phyloP scores from a whole-genome alignment of 139 green algal species.

The Closterium sp. region DNA sequence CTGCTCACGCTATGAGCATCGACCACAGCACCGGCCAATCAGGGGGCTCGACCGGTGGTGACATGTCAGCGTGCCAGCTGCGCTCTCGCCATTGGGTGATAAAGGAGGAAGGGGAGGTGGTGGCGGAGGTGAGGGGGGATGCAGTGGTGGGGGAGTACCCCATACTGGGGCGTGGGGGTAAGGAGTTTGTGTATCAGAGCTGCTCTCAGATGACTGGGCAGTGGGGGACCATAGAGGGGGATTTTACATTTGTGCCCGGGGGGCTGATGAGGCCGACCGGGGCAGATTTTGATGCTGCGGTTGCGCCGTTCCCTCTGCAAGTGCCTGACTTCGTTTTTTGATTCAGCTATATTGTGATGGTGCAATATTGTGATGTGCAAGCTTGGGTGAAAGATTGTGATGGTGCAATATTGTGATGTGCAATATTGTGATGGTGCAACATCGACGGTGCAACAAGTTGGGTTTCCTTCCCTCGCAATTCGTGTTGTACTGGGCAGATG shows the following conservation, averaged over 20 bases:
- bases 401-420: too few relatives aligned
- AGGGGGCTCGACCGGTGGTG: background rate
- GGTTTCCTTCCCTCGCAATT: too few relatives aligned
- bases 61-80: conserved; percentile 63
- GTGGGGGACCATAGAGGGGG: conserved; percentile 67
- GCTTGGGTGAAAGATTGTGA: too few relatives aligned
- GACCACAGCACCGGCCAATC: background rate
- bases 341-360: background rate
- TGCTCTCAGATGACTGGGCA: conserved; percentile 60
- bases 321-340: conserved; percentile 13
- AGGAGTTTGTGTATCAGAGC: conserved; percentile 75
- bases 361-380: too few relatives aligned
- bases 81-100: conserved; percentile 70
- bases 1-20: background rate
- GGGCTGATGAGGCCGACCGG: background rate
- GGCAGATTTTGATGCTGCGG: conserved; percentile 2
- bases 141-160: conserved; percentile 64
- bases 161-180: conserved; percentile 51
- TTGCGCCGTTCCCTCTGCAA: conserved; percentile 15
- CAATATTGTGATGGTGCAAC: too few relatives aligned
- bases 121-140: conserved; percentile 60
- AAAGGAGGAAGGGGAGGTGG: conserved; percentile 41
- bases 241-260: conserved; percentile 70
- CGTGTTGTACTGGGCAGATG: too few relatives aligned
- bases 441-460: too few relatives aligned